A percentile compares a stretch with the other conserved stretches of the same genome.
phyloP scores from a whole-genome alignment of 352 stramenopile species.

The Peronosclerospora sorghi region DNA sequence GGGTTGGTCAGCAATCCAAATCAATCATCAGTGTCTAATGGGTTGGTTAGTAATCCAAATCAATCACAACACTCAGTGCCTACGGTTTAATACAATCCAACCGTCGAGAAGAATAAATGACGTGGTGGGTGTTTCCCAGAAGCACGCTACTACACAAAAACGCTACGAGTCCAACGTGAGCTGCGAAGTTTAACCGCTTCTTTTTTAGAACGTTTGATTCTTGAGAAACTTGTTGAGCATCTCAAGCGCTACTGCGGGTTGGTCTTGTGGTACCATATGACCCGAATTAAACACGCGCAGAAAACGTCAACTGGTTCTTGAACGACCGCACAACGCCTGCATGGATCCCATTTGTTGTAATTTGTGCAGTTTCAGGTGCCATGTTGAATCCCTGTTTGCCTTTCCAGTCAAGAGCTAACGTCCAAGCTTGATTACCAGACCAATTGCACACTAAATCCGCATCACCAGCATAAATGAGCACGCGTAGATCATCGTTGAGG shows the following conservation, averaged over 20 bases:
- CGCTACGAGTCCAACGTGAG: no score
- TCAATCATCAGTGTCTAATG: no score
- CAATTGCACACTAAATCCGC: conserved; percentile 96
- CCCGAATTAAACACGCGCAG: conserved; percentile 48
- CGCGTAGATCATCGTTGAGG: conserved; percentile 53
- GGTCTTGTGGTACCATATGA: conserved; percentile 53
- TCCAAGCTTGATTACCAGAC: conserved; percentile 92
- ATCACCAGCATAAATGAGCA: conserved; percentile 95
- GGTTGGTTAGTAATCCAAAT: no score
- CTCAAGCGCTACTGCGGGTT: conserved; percentile 34
- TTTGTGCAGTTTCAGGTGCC: conserved; percentile 16
- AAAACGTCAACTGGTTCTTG: conserved; percentile 43
- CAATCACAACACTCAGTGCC: no score
- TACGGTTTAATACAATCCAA: no score
- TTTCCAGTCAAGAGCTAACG: conserved; percentile 84
- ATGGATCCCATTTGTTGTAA: conserved; percentile 7
- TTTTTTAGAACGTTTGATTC: conserved; percentile 18
- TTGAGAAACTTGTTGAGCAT: conserved; percentile 69
- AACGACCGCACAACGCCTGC: conserved; percentile 27
- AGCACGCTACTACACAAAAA: no score
- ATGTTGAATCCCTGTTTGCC: conserved; percentile 81
- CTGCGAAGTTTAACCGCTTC: no score
- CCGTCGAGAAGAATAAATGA: no score
- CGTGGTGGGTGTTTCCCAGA: no score
- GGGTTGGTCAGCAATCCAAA: no score